Conservation (phyloP, 1,284 basidiomycete genomes). For the Volvariella surrecta region DNA sequence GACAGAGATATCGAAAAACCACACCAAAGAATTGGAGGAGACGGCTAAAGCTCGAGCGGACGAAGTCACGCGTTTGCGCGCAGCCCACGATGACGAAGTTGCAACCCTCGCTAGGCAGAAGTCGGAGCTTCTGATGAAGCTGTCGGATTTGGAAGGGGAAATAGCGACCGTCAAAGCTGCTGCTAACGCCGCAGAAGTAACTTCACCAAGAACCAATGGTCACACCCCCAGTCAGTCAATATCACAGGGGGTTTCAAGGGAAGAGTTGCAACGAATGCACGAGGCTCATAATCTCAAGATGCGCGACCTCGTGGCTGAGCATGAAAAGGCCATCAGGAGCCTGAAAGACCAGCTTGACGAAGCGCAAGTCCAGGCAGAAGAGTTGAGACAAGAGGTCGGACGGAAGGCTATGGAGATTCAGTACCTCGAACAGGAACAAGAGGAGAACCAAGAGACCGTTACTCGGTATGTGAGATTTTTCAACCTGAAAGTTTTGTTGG, state of each 20-base stretch:
- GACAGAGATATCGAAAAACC: conserved; percentile 57
- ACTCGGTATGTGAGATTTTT: conserved; percentile 67
- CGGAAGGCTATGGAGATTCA: conserved; percentile 73
- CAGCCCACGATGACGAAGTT: conserved; percentile 52
- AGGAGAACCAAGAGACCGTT: conserved; percentile 65
- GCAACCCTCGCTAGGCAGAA: conserved; percentile 45
- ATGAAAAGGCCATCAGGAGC: conserved; percentile 52
- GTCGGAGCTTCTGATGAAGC: conserved; percentile 45
- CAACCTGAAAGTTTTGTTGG: conserved; percentile 49
- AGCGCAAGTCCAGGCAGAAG: conserved; percentile 42
- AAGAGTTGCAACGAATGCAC: conserved; percentile 66
- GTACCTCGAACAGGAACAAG: conserved; percentile 68
- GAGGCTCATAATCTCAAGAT: conserved; percentile 79
- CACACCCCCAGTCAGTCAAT: conserved; percentile 21
- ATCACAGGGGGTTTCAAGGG: conserved; percentile 51
- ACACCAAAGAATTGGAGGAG: conserved; percentile 63
- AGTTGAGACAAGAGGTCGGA: conserved; percentile 50
- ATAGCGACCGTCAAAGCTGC: conserved; percentile 51
- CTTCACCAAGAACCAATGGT: conserved; percentile 49
- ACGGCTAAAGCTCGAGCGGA: conserved; percentile 59
- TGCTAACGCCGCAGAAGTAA: conserved; percentile 35
- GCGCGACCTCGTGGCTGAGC: conserved; percentile 65
- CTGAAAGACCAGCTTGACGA: conserved; percentile 55
- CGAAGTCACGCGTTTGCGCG: conserved; percentile 54
- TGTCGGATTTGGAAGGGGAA: conserved; percentile 71